These are phyloP conservation scores for Blastosporella zonata DNA, from an alignment of 1,284 basidiomycete genomes.

Conservation along the genomic window DNA sequence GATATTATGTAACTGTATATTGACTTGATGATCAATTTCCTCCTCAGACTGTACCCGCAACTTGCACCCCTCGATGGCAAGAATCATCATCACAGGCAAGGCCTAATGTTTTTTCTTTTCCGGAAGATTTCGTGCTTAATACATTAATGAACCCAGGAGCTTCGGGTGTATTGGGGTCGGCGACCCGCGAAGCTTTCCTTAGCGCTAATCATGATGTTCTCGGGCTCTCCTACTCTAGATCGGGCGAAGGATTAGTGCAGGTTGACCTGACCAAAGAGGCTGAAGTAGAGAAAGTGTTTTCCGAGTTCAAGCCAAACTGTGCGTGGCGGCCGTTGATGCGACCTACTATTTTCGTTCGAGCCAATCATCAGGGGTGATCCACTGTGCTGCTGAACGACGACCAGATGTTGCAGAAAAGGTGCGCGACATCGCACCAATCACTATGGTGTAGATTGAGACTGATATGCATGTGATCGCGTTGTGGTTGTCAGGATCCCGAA, in stretches of 20 bases:
- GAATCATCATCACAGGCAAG: constrained; percentile 53
- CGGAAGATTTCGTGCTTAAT: constrained; percentile 3
- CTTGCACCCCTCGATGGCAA: constrained; percentile 17
- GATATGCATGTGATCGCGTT: constrained; percentile 5
- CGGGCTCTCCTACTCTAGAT: constrained; percentile 63
- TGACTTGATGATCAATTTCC: background rate
- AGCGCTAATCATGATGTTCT: constrained; percentile 41
- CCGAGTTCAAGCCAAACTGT: constrained; percentile 64
- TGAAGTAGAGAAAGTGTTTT: constrained; percentile 49
- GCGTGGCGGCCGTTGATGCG: constrained; percentile 23
- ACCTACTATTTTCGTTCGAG: constrained; percentile 1
- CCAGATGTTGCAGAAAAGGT: constrained; percentile 84
- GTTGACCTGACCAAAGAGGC: constrained; percentile 59
- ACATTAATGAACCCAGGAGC: constrained; percentile 48
- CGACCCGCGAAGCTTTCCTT: constrained; percentile 61
- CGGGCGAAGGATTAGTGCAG: constrained; percentile 47
- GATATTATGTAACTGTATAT: no score
- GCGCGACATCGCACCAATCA: constrained; percentile 16
- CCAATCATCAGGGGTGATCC: constrained; percentile 62
- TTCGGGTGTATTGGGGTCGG: constrained; percentile 72
- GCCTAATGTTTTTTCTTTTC: background rate
- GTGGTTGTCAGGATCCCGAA: constrained; percentile 69
- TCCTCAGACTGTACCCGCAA: background rate
- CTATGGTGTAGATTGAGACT: constrained; percentile 4
- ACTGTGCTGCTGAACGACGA: constrained; percentile 81